A percentile compares a stretch with the other conserved stretches of the same genome.
These are phyloP conservation scores for Tylopilus felleus DNA, from an alignment of 768 basidiomycete genomes.

Conservation along the genomic window DNA sequence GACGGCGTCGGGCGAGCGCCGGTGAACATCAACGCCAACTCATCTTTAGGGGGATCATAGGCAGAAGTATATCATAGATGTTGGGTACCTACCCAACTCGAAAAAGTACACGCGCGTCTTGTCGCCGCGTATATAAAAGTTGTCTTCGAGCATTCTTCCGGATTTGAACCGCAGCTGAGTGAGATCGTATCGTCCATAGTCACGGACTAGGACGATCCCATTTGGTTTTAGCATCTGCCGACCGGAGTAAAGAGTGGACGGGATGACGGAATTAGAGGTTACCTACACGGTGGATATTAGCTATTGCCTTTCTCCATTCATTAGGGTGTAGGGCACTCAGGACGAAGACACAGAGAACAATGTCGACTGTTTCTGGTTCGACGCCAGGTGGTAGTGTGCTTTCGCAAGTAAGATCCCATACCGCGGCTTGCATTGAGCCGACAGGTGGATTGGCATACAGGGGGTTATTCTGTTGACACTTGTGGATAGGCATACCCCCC, in stretches of 20 bases:
- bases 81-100: slow-evolving; percentile 58
- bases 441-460: slow-evolving; percentile 63
- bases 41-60: slow-evolving; percentile 44
- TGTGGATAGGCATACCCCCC: neutral
- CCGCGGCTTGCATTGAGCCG: slow-evolving; percentile 72
- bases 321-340: slow-evolving; percentile 88
- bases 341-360: slow-evolving; percentile 91
- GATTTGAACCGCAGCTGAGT: slow-evolving; percentile 92
- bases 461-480: slow-evolving; percentile 54
- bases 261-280: neutral
- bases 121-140: slow-evolving; percentile 95
- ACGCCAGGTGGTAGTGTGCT: slow-evolving; percentile 60
- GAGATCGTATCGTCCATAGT: slow-evolving; percentile 94
- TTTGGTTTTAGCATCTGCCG: slow-evolving; percentile 85
- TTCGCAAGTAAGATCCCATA: slow-evolving; percentile 86
- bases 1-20: slow-evolving; percentile 44
- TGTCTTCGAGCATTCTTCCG: slow-evolving; percentile 83
- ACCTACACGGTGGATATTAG: slow-evolving; percentile 72
- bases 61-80: neutral
- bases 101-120: slow-evolving; percentile 98
- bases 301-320: slow-evolving; percentile 84
- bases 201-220: slow-evolving; percentile 80
- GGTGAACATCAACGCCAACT: slow-evolving; percentile 77
- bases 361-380: slow-evolving; percentile 69
- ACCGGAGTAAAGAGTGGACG: neutral